A percentile compares a stretch with the other conserved stretches of the same genome.
Evolutionary conservation across 148 eudicot genomes (phyloP).

Genomic region (Nyssa sinensis): DNA sequence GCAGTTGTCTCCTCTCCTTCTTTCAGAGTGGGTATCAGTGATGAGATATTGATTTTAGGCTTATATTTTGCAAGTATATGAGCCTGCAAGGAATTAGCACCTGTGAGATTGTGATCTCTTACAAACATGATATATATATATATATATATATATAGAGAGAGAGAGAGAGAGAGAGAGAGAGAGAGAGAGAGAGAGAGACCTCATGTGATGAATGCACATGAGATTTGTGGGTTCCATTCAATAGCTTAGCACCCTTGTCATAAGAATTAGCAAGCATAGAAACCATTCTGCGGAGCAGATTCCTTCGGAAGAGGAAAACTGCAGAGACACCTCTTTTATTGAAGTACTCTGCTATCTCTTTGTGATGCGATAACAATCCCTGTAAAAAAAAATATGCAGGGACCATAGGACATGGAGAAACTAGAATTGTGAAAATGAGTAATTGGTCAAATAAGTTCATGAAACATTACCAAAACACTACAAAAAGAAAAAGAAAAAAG

Average conservation of each 20-base stretch:
- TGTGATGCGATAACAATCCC: slow-evolving; percentile 55
- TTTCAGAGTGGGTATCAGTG: slow-evolving; percentile 34
- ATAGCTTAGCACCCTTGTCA: slow-evolving; percentile 50
- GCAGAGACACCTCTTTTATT: slow-evolving; percentile 50
- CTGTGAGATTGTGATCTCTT: neutral
- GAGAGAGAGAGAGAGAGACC: slow-evolving; percentile 27
- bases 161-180: slow-evolving; percentile 10
- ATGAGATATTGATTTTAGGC: slow-evolving; percentile 45
- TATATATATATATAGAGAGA: neutral
- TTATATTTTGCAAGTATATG: slow-evolving; percentile 63
- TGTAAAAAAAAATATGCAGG: slow-evolving; percentile 13
- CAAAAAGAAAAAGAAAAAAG: no score
- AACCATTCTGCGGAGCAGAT: slow-evolving; percentile 59
- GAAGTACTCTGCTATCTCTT: slow-evolving; percentile 57
- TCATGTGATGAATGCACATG: slow-evolving; percentile 66
- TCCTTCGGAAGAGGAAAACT: slow-evolving; percentile 64
- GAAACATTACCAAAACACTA: no score
- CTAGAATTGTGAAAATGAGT: no score
- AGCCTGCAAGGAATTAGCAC: slow-evolving; percentile 47
- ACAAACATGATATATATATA: neutral
- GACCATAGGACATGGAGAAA: neutral
- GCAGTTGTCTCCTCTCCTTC: slow-evolving; percentile 32
- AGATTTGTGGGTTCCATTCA: slow-evolving; percentile 79
- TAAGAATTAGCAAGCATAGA: slow-evolving; percentile 57
- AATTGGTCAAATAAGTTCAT: no score